Conservation (phyloP, 2,329 filamentous ascomycete species). For the Diplodia scrobiculata region DNA sequence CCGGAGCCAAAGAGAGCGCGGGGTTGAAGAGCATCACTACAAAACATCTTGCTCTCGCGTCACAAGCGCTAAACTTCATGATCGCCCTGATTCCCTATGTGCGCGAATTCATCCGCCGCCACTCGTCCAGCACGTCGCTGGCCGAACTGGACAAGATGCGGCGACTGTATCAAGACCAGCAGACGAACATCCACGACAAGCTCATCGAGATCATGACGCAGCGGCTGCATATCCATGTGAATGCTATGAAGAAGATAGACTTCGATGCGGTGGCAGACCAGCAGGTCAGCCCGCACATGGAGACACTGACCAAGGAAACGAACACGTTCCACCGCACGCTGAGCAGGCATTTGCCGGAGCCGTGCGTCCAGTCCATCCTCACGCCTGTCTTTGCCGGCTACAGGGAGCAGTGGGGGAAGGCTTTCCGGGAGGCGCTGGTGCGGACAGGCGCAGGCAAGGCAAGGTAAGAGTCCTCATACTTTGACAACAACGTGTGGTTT, state of each 20-base stretch:
- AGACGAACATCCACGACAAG: conserved; percentile 88
- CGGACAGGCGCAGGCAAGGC: conserved; percentile 68
- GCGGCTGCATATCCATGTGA: conserved; percentile 72
- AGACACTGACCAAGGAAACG: conserved; percentile 83
- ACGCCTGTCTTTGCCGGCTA: conserved; percentile 80
- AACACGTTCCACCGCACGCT: conserved; percentile 80
- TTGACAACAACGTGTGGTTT: conserved; percentile 28
- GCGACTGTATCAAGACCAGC: conserved; percentile 82
- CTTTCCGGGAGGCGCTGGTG: conserved; percentile 66
- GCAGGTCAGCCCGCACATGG: conserved; percentile 71
- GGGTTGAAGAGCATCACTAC: conserved; percentile 96
- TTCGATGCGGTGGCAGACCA: conserved; percentile 64
- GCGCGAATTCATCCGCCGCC: conserved; percentile 84
- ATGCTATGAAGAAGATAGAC: conserved; percentile 70
- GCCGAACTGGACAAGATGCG: conserved; percentile 87
- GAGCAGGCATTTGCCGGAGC: conserved; percentile 76
- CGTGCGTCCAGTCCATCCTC: conserved; percentile 81
- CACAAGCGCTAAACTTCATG: conserved; percentile 84
- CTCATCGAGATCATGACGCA: conserved; percentile 88
- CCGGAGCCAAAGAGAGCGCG: conserved; percentile 83
- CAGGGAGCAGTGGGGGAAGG: conserved; percentile 73
- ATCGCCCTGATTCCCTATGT: conserved; percentile 85
- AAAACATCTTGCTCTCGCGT: conserved; percentile 88
- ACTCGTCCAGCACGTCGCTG: conserved; percentile 57
- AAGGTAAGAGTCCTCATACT: conserved; percentile 58